A percentile compares a stretch with the other conserved stretches of the same genome.
Evolutionary conservation across 805 yeast species (phyloP).

Genomic region (Cyberlindnera sargentensis): DNA sequence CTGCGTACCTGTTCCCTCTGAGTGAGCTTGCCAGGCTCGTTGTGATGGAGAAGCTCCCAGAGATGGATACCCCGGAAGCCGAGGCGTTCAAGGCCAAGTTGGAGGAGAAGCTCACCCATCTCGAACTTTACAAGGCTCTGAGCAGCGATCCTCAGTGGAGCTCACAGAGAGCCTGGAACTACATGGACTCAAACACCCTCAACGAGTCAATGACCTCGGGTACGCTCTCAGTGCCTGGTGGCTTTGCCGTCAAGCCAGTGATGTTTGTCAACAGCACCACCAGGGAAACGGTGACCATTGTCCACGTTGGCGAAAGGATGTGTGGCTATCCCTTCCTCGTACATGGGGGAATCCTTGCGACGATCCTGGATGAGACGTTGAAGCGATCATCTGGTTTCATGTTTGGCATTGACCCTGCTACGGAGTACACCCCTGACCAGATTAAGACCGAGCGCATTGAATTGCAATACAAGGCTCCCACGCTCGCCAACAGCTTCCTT

Average conservation of each 20-base stretch:
- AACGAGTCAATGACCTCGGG: constrained; percentile 34
- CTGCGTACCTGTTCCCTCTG: constrained; percentile 29
- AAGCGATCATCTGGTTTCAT: constrained; percentile 43
- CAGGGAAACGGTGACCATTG: constrained; percentile 55
- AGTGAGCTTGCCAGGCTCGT: constrained; percentile 26
- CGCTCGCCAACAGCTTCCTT: constrained; percentile 72
- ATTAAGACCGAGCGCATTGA: constrained; percentile 42
- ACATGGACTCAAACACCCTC: constrained; percentile 36
- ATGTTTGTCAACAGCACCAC: constrained; percentile 52
- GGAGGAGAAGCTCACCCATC: constrained; percentile 38
- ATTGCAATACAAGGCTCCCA: constrained; percentile 59
- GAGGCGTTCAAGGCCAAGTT: constrained; percentile 27
- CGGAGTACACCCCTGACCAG: constrained; percentile 33
- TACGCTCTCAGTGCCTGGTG: constrained; percentile 69
- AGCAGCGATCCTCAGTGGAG: constrained; percentile 30
- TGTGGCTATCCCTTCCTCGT: constrained; percentile 84
- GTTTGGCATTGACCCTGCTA: constrained; percentile 24
- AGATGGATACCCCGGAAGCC: constrained; percentile 23
- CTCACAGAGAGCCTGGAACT: constrained; percentile 35
- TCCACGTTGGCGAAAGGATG: constrained; percentile 70
- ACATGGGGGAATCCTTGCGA: constrained; percentile 86
- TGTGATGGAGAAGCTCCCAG: constrained; percentile 18
- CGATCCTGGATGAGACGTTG: constrained; percentile 70
- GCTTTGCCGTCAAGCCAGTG: constrained; percentile 66
- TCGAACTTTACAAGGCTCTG: constrained; percentile 47